Evolutionary conservation across 805 yeast species (phyloP).

Genomic region (Myxozyma melibiosi): DNA sequence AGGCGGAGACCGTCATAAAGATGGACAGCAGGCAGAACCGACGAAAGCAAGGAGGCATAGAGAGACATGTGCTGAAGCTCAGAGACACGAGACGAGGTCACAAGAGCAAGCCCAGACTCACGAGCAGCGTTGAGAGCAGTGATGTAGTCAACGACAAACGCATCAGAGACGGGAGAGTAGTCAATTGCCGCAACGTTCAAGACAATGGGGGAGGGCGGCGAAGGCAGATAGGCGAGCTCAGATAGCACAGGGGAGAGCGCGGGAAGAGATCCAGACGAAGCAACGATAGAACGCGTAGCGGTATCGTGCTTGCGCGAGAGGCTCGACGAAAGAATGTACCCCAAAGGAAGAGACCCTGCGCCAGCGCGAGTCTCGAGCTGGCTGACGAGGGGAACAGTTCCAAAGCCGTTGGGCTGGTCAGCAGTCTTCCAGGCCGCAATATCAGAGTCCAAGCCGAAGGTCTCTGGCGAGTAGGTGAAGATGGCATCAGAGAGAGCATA

Average conservation of each 20-base stretch:
- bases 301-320: constrained; percentile 22
- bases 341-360: constrained; percentile 77
- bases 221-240: constrained; percentile 40
- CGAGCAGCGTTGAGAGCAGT: constrained; percentile 65
- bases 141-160: constrained; percentile 65
- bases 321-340: constrained; percentile 52
- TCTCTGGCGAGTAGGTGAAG: constrained; percentile 72
- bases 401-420: constrained; percentile 54
- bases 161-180: constrained; percentile 55
- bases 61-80: constrained; percentile 72
- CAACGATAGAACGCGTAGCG: constrained; percentile 51
- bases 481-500: constrained; percentile 43
- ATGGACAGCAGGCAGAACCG: constrained; percentile 62
- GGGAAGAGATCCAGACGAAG: constrained; percentile 68
- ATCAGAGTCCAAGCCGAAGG: constrained; percentile 61
- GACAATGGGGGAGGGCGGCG: constrained; percentile 57
- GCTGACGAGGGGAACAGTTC: constrained; percentile 62
- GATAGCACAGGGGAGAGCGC: constrained; percentile 66
- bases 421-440: constrained; percentile 61
- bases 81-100: constrained; percentile 62
- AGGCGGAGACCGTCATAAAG: constrained; percentile 80
- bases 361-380: constrained; percentile 73
- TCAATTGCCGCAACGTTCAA: constrained; percentile 78
- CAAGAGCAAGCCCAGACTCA: constrained; percentile 63
- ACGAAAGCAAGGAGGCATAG: constrained; percentile 61